Evolutionary conservation across 2,329 filamentous ascomycete genomes (phyloP), one percentile per base, ranked within the genome.

Genomic region (Sporothrix brunneoviolacea): DNA sequence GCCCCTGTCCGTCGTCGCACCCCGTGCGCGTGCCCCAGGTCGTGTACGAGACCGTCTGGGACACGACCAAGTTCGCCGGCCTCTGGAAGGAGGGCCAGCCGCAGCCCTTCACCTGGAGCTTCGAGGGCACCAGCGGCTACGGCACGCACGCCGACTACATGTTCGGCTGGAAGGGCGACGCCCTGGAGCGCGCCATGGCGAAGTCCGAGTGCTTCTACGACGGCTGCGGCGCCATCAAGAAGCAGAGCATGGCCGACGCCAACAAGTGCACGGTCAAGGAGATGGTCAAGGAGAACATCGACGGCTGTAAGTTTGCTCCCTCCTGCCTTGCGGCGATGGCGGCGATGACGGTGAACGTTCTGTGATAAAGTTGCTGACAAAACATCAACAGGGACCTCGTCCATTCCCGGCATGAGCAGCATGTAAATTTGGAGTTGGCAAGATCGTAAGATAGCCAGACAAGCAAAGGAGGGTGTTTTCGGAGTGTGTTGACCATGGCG

Each of bases 141-240:
- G 62, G 62, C 18, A 63, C 60, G 39, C 63, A 65, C 39, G 63
- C 61, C 22, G 64, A 66, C 47, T 66, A 65, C 44, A 46, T 65
- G 22, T 65, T 65, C 40, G 62, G 63, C 32, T 51, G 46, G 46
- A 49, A 42, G 51, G 62, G 60, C 49, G 62, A 66, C 48, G 49
- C 61, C 4, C 59, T 65, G n/a, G 62, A 66, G 53, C 60, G 51
- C 10, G 57, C 57, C 36, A 59, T 59, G 57, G 39, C 64, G 53
- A 63, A 69, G 57, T 68, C 67, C 50, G 53, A 54, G 45, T 71
- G 68, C 65, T 67, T 70, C 58, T 70, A 65, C 44, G 67, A 65
- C 48, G 63, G 62, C 53, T 65, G 62, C 50, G 62, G 63, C n/a
- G 60, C 61, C 37, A 61, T 65, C 56, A 62, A 57, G 52, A 64